Evolutionary conservation across 768 basidiomycete genomes (phyloP).

Genomic region (Pholiota microspora): DNA sequence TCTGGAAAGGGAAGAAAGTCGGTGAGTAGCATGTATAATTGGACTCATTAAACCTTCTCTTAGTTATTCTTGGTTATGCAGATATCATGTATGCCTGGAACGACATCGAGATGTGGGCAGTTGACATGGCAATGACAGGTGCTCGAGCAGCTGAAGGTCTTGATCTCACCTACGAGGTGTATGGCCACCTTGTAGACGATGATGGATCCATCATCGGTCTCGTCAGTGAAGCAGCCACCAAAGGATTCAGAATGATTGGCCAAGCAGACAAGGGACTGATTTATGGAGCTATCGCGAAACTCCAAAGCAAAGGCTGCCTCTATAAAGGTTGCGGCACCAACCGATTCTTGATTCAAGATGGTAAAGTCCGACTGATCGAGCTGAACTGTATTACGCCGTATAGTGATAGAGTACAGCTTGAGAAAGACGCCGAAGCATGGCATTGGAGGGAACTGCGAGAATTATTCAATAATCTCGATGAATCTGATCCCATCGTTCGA

Average conservation of each 20-base stretch:
- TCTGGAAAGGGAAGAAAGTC: slow-evolving; percentile 38
- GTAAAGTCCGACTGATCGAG: slow-evolving; percentile 33
- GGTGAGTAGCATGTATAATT: slow-evolving; percentile 20
- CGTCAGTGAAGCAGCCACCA: slow-evolving; percentile 34
- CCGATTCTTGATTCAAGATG: slow-evolving; percentile 30
- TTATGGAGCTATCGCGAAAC: slow-evolving; percentile 27
- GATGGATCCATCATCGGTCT: slow-evolving; percentile 32
- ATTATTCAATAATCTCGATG: slow-evolving; percentile 23
- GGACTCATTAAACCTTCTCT: neutral
- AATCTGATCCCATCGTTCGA: slow-evolving; percentile 9
- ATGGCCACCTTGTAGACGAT: slow-evolving; percentile 31
- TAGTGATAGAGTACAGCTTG: slow-evolving; percentile 18
- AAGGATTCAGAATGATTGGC: slow-evolving; percentile 27
- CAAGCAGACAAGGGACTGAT: slow-evolving; percentile 28
- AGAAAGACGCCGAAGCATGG: slow-evolving; percentile 17
- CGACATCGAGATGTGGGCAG: slow-evolving; percentile 18
- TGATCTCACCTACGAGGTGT: slow-evolving; percentile 34
- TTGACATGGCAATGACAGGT: slow-evolving; percentile 31
- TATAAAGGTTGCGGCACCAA: slow-evolving; percentile 7
- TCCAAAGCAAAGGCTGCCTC: neutral
- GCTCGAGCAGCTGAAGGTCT: slow-evolving; percentile 27
- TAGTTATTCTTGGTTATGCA: slow-evolving; percentile 1
- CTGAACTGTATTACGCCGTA: slow-evolving; percentile 19
- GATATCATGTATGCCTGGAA: slow-evolving; percentile 34
- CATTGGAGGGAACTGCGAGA: slow-evolving; percentile 27